Base-by-base conservation (phyloP, 768 basidiomycete species). In the Udeniomyces megalosporus region DNA sequence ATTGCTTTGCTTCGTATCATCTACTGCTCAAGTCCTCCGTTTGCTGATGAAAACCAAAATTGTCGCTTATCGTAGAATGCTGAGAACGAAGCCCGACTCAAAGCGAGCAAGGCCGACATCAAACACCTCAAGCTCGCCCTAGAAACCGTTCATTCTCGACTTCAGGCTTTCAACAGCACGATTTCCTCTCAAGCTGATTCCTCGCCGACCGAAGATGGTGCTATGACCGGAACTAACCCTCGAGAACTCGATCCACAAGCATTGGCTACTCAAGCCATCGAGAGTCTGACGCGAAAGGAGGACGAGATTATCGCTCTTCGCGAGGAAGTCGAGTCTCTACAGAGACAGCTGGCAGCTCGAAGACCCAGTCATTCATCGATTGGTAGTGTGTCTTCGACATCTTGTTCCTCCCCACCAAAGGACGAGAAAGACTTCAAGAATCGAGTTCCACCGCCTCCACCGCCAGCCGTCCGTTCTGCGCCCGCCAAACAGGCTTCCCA, bases 111-210 rank as follows among this genome's bases (percentile, higher is more conserved):
- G 69, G 81, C 84, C 66, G 89, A 32, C 14, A 48, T 62, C 61
- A 50, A 47, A 0, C 86, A 84, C 68, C 78, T 91, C 44, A 88
- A 88, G 69, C 83, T 84, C 15, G 85, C 88, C n/a, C 76, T 95
- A 42, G 87, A 90, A 71, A 84, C 86, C 7, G 84, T 92, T 4
- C 88, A 88, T 72, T 83, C 83, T 12, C 79, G 85, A n/a, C 84
- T 91, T 71, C 77, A 79, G 5, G 76, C 80, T 5, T 73, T 80
- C 48, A 80, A 51, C 42, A 32, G 28, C 2, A 42, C 32, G 26
- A 52, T 55, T 11, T 11, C 61, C 3, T 26, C 44, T 10, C 61
- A 81, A 68, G 81, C 83, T 68, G 69, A 69, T 28, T 74, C 78
- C 49, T 78, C 80, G 54, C 77, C 77, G 17, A 17, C 8, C 28